Conservation (phyloP, 306 rosid genomes). For the Inga oerstediana region DNA sequence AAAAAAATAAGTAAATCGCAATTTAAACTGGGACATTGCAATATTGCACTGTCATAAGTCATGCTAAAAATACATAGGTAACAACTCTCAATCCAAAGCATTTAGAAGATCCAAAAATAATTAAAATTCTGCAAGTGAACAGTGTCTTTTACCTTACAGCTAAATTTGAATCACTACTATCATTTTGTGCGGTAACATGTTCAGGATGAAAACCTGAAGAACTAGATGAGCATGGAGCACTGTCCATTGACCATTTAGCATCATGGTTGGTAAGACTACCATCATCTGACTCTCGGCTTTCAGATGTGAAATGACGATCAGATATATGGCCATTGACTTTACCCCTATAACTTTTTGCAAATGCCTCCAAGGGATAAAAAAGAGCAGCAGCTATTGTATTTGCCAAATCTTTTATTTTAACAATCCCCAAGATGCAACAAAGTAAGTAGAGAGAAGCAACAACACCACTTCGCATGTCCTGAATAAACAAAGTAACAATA, state of each 20-base stretch:
- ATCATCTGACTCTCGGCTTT: constrained; percentile 43
- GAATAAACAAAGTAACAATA: constrained; percentile 52
- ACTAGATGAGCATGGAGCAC: constrained; percentile 41
- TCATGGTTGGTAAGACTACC: constrained; percentile 38
- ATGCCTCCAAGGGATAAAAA: constrained; percentile 68
- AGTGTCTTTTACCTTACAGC: constrained; percentile 62
- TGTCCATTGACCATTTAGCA: constrained; percentile 37
- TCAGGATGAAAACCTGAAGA: constrained; percentile 52
- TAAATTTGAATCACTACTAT: constrained; percentile 47
- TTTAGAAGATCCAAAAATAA: constrained; percentile 8
- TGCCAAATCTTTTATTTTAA: constrained; percentile 91
- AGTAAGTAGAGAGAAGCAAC: constrained; percentile 83
- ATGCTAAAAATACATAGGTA: not conserved
- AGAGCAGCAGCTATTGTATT: constrained; percentile 86
- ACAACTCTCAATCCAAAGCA: constrained; percentile 9
- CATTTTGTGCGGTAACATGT: constrained; percentile 40
- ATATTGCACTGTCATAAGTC: constrained; percentile 18
- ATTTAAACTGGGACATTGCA: constrained; percentile 17
- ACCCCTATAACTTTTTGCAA: constrained; percentile 48
- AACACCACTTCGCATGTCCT: constrained; percentile 71
- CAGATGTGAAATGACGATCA: constrained; percentile 45
- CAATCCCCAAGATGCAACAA: constrained; percentile 85
- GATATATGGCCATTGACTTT: constrained; percentile 55
- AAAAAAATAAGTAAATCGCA: not conserved
- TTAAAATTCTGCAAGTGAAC: constrained; percentile 5